Base-by-base conservation (phyloP, 1,284 basidiomycete species). In the Cutaneotrichosporon arboriforme region DNA sequence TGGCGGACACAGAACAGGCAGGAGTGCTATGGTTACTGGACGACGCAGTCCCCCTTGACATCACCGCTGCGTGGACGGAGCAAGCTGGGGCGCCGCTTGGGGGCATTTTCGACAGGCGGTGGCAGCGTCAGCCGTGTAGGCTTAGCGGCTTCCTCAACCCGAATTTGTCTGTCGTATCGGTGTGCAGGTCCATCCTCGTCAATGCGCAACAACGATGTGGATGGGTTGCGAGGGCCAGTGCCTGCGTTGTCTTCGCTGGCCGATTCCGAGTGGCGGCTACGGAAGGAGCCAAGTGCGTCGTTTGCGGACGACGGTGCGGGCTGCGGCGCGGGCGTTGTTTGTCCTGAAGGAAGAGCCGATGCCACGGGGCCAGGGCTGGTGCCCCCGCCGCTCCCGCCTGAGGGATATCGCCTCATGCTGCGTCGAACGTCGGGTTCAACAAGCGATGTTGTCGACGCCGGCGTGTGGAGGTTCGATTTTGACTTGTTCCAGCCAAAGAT, bases 161-260 rank as follows among this genome's bases (percentile, higher is more conserved):
- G 44, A 14, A 39, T 33, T 15, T 40, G 23, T 12, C 45, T 39
- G 31, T 42, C 35, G 38, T 50, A 36, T 38, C 22, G 22, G 10
- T 49, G 34, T 8, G 49, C 49, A 7, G 56, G 57, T 4, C 49
- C 57, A 35, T 59, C 57, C 54, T 59, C 57, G 38, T 59, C 57
- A 33, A 59, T 59, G 21, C 57, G 57, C 22, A 59, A 46, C 14
- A 59, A 54, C 9, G 51, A 45, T 17, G 47, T 50, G 7, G 50
- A 52, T 13, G 46, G 52, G 44, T 51, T 50, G 21, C 51, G 57
- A 4, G 48, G 45, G 9, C 31, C 43, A 15, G 46, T 49, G 38
- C 39, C 48, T 4, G 20, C 21, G 14, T 49, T 46, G 37, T 59
- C 57, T 20, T 54, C 52, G 43, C 52, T 58, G 3, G 51, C 41